These are phyloP conservation scores for Leucosporidium creatinivorum DNA, from an alignment of 768 basidiomycete genomes.

Conservation along the genomic window DNA sequence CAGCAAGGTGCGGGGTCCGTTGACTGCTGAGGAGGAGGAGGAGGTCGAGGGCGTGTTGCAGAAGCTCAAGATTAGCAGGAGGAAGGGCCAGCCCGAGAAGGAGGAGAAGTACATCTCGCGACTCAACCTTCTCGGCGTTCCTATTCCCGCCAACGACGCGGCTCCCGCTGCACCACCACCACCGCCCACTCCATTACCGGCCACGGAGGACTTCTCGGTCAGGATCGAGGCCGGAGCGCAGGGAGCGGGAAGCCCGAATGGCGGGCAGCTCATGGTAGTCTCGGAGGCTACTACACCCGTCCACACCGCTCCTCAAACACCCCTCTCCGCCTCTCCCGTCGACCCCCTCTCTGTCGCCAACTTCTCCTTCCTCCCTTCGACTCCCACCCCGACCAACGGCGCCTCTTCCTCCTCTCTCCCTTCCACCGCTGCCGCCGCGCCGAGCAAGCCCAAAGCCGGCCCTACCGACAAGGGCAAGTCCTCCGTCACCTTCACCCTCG, in stretches of 20 bases:
- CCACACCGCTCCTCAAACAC: too few species aligned
- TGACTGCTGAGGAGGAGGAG: slow-evolving; percentile 31
- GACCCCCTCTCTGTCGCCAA: too few species aligned
- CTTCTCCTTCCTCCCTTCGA: too few species aligned
- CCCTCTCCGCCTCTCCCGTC: too few species aligned
- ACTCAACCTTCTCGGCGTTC: slow-evolving; percentile 37
- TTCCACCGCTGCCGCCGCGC: too few species aligned
- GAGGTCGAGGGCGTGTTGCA: slow-evolving; percentile 38
- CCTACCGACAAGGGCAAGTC: background rate
- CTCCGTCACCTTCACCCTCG: slow-evolving; percentile 6
- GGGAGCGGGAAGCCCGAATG: background rate
- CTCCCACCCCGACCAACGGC: too few species aligned
- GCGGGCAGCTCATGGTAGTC: background rate
- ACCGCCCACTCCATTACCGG: background rate
- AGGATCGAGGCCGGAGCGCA: background rate
- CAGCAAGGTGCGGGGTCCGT: too few species aligned
- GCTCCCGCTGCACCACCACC: background rate
- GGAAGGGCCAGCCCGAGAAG: slow-evolving; percentile 41
- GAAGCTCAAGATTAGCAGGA: slow-evolving; percentile 40
- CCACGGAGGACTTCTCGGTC: background rate
- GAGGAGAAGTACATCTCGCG: slow-evolving; percentile 38
- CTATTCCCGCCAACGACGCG: background rate
- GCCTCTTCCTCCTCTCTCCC: too few species aligned
- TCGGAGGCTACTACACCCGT: background rate
- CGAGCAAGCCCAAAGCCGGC: background rate